phyloP scores from a whole-genome alignment of 192 early-diverging fungal species.

The Dispira parvispora region DNA sequence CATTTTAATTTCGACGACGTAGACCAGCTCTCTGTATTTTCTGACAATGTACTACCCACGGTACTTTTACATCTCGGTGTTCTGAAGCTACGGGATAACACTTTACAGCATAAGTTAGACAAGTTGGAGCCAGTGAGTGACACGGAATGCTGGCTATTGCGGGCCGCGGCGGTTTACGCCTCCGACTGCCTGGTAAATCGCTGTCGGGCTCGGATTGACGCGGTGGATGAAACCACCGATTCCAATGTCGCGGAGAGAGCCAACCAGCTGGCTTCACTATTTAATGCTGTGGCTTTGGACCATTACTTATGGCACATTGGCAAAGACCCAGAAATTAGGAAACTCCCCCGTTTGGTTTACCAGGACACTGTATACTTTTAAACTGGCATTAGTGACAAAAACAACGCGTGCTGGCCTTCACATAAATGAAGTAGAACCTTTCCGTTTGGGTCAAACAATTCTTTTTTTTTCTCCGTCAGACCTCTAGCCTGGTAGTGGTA shows the following conservation, averaged over 20 bases:
- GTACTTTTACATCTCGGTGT: constrained; percentile 39
- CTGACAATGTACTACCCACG: constrained; percentile 58
- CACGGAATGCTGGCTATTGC: constrained; percentile 35
- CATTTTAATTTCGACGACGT: constrained; percentile 54
- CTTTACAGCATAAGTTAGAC: constrained; percentile 27
- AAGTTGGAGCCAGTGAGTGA: constrained; percentile 28
- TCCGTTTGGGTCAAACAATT: too few relatives aligned
- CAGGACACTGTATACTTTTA: constrained; percentile 56
- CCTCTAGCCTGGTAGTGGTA: too few relatives aligned
- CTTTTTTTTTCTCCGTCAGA: too few relatives aligned
- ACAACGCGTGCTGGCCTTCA: too few relatives aligned
- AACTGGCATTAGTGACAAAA: background rate
- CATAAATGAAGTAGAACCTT: too few relatives aligned
- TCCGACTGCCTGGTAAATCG: constrained; percentile 36
- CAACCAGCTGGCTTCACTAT: constrained; percentile 20
- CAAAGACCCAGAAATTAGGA: constrained; percentile 44
- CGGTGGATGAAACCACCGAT: constrained; percentile 13
- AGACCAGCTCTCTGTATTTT: constrained; percentile 45
- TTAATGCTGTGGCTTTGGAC: constrained; percentile 32
- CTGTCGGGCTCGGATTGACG: constrained; percentile 4
- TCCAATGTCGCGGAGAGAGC: constrained; percentile 15
- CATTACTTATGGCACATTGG: constrained; percentile 58
- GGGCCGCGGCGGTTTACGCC: constrained; percentile 51
- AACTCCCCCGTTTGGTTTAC: constrained; percentile 33
- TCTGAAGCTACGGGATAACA: constrained; percentile 19